phyloP scores from a whole-genome alignment of 495 filamentous ascomycete genomes.

The Emericellopsis terricola region DNA sequence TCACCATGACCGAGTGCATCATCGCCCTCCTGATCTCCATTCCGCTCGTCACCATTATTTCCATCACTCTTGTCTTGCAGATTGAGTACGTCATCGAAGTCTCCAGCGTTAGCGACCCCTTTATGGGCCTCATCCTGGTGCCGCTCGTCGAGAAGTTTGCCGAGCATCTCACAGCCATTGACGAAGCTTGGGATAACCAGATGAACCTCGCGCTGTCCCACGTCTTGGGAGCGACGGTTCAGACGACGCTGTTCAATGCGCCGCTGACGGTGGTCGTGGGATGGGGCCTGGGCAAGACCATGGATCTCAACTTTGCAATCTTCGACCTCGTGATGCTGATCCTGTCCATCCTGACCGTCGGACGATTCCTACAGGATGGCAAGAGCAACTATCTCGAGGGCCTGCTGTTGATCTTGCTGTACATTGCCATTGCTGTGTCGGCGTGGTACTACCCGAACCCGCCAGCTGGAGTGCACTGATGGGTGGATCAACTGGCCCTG shows the following conservation, averaged over 20 bases:
- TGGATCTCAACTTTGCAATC: conserved; percentile 74
- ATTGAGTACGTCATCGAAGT: conserved; percentile 55
- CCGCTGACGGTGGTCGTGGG: conserved; percentile 71
- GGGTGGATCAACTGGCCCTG: no score
- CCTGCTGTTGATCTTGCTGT: conserved; percentile 52
- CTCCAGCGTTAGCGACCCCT: conserved; percentile 51
- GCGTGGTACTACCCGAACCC: conserved; percentile 42
- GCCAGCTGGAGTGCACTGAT: no score
- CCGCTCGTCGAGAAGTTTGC: conserved; percentile 84
- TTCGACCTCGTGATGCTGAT: conserved; percentile 84
- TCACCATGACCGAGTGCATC: conserved; percentile 61
- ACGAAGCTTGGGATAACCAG: conserved; percentile 76
- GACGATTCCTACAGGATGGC: conserved; percentile 62
- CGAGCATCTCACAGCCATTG: conserved; percentile 77
- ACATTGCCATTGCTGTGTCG: conserved; percentile 42
- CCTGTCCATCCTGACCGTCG: conserved; percentile 70
- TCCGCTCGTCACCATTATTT: conserved; percentile 59
- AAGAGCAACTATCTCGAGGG: conserved; percentile 74
- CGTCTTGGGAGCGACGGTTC: conserved; percentile 72
- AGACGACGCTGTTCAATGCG: conserved; percentile 79
- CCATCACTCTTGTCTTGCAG: conserved; percentile 64
- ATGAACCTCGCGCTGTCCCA: conserved; percentile 89
- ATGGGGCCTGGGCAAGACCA: conserved; percentile 53
- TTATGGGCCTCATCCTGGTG: conserved; percentile 60
- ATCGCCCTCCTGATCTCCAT: conserved; percentile 50